Conservation (phyloP, 73 alveolate genomes). For the Breviolum minutum region DNA sequence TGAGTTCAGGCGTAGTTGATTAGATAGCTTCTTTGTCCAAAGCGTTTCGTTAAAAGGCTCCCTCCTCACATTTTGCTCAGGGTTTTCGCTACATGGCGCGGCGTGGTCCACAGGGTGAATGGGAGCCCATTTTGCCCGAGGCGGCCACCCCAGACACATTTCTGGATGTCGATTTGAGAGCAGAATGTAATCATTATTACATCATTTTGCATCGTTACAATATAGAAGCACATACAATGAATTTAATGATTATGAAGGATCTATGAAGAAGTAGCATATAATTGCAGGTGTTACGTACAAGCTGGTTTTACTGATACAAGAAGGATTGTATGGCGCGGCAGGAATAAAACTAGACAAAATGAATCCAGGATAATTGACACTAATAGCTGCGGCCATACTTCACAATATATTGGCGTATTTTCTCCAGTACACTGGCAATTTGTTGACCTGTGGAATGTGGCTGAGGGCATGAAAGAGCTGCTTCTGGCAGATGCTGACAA, state of each 20-base stretch:
- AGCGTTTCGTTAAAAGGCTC: no score
- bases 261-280: no score
- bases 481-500: slow-evolving; percentile 80
- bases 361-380: no score
- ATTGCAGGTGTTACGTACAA: no score
- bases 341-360: no score
- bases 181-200: neutral
- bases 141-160: neutral
- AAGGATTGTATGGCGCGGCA: neutral
- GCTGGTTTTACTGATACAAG: neutral
- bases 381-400: neutral
- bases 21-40: neutral
- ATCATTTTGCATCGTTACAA: neutral
- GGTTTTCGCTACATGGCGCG: slow-evolving; percentile 91
- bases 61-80: neutral
- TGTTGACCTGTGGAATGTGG: neutral
- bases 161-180: neutral
- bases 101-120: slow-evolving; percentile 60
- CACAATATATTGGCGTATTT: neutral
- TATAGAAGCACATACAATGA: no score
- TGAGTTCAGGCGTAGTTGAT: neutral
- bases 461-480: slow-evolving; percentile 89
- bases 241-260: no score
- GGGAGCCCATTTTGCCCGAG: slow-evolving; percentile 87
- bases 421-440: no score